Percentiles rank a stretch among this genome's conserved stretches.
phyloP scores from a whole-genome alignment of 2,329 filamentous ascomycete species.

The Arachnopeziza araneosa region DNA sequence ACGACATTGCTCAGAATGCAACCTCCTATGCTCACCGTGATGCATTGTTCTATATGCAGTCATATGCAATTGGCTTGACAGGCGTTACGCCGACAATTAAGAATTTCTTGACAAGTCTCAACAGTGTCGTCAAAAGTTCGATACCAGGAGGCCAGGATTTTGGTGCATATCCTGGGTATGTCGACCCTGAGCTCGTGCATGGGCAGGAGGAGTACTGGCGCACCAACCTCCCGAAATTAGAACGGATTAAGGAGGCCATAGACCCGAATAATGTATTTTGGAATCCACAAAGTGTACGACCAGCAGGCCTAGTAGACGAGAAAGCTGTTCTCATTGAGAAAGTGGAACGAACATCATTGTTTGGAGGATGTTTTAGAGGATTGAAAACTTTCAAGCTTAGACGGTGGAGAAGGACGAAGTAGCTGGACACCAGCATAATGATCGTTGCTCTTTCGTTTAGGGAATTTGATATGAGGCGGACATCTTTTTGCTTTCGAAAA shows the following conservation, averaged over 20 bases:
- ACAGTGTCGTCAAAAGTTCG: constrained; percentile 37
- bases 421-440: background rate
- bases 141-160: constrained; percentile 33
- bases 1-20: constrained; percentile 47
- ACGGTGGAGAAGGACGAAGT: background rate
- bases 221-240: constrained; percentile 39
- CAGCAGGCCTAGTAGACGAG: background rate
- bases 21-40: constrained; percentile 61
- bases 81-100: constrained; percentile 41
- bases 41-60: constrained; percentile 51
- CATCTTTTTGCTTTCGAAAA: background rate
- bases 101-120: constrained; percentile 47
- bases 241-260: constrained; percentile 40
- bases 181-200: constrained; percentile 41
- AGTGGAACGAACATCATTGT: background rate
- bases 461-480: background rate
- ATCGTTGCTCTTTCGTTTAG: background rate
- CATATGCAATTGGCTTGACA: constrained; percentile 34
- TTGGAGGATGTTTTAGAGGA: background rate
- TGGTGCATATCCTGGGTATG: constrained; percentile 58
- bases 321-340: background rate
- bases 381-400: background rate
- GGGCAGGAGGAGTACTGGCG: constrained; percentile 28
- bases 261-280: constrained; percentile 48
- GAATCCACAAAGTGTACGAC: constrained; percentile 15